Evolutionary conservation across 1,284 basidiomycete species (phyloP), one percentile per base, ranked within the genome.

Genomic region (Hemileia vastatrix): DNA sequence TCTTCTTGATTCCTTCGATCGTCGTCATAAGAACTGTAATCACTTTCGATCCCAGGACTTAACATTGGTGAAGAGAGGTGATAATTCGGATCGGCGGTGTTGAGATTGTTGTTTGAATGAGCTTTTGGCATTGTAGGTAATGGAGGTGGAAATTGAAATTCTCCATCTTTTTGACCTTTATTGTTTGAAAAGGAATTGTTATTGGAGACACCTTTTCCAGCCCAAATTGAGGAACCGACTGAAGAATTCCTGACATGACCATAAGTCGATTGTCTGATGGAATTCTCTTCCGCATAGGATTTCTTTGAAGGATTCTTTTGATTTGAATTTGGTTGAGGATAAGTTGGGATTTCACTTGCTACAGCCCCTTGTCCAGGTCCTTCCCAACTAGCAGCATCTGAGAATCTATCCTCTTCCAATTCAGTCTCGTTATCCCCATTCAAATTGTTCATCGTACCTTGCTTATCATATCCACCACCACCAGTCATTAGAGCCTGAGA

Each of bases 381-480:
- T n/a, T 69, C 68, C 68, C 67, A 68, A 64, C 68, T 70, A 47
- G 64, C 67, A 11, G 64, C 68, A 31, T 71, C 69, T 6, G 68
- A 70, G 51, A 71, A 68, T 24, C 67, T 66, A 21, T 71, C 69
- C 18, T 70, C 67, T 21, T 62, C 31, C 21, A 24, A 36, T 51
- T 65, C 62, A 9, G 52, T 11, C 15, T 40, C 36, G 36, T 9
- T 11, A 40, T 40, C 36, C 8, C 15, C 15, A 15, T 40, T 40
- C 9, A 40, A 15, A 40, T 40, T 40, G 19, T 64, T 45, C 5
- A 24, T 11, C 13, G 32, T 36, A 36, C 56, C 21, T 3, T 50
- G 62, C 2, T 51, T 54, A 5, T 63, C 67, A 27, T 27, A 27
- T 27, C 27, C 27, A 27, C 27, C 27, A 27, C 27, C 27, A 27